Conservation (phyloP, 495 filamentous ascomycete genomes). For the Symbiotaphrina buchneri region DNA sequence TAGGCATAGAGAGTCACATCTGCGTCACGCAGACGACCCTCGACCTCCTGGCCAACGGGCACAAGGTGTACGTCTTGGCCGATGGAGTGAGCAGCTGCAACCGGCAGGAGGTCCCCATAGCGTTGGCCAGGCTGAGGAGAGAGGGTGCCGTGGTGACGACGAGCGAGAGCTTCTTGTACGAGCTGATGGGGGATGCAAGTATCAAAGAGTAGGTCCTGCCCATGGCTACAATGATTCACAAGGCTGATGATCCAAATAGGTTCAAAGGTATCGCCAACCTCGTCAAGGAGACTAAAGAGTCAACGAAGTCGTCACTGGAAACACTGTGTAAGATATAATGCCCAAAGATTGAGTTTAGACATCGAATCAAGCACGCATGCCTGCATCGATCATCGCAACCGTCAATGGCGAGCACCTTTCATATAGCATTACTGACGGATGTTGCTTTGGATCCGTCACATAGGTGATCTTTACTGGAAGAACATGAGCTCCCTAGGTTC, state of each 20-base stretch:
- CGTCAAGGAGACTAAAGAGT: conserved; percentile 53
- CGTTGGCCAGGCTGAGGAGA: conserved; percentile 47
- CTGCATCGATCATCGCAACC: no score
- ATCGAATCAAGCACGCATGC: no score
- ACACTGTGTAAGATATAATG: conserved; percentile 45
- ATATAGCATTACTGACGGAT: no score
- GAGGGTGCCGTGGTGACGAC: conserved; percentile 67
- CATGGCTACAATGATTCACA: not conserved
- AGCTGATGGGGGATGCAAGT: conserved; percentile 72
- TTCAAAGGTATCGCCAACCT: conserved; percentile 51
- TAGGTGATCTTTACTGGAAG: no score
- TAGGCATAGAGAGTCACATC: conserved; percentile 87
- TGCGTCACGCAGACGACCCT: conserved; percentile 85
- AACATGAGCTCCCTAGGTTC: no score
- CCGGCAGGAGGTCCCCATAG: conserved; percentile 54
- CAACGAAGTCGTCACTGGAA: conserved; percentile 39
- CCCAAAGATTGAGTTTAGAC: no score
- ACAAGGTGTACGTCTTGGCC: conserved; percentile 72
- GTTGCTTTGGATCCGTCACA: no score
- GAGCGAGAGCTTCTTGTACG: conserved; percentile 82
- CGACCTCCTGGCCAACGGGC: conserved; percentile 49
- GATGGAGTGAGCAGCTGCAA: conserved; percentile 83
- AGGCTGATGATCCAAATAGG: conserved; percentile 6
- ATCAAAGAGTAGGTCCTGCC: conserved; percentile 28
- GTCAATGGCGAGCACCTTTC: no score